A percentile compares a stretch with the other conserved stretches of the same genome.
Conservation (phyloP, 768 basidiomycete genomes). For the Mycena albidolilacea region DNA sequence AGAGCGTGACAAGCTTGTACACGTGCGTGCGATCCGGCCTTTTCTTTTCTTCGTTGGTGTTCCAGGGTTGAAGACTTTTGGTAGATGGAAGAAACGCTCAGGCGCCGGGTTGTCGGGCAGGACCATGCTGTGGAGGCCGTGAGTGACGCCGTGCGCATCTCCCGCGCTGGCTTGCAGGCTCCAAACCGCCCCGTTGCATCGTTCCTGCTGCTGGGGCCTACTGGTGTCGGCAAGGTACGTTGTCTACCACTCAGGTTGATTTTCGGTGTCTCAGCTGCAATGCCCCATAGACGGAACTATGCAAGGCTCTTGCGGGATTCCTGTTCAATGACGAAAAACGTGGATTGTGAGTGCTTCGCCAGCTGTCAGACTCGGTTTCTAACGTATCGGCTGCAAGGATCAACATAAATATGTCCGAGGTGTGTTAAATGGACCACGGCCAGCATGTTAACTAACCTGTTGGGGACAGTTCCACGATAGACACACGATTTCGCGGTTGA, state of each 20-base stretch:
- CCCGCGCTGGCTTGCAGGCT: slow-evolving; percentile 90
- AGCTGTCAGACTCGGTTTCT: slow-evolving; percentile 35
- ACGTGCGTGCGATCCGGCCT: slow-evolving; percentile 63
- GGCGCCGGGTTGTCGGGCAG: slow-evolving; percentile 88
- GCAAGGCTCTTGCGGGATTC: slow-evolving; percentile 90
- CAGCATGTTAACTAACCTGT: neutral
- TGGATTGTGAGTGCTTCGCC: slow-evolving; percentile 73
- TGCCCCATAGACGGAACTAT: slow-evolving; percentile 80
- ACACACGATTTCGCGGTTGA: slow-evolving; percentile 91
- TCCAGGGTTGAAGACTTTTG: slow-evolving; percentile 8
- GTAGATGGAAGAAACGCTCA: slow-evolving; percentile 90
- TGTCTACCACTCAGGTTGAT: neutral
- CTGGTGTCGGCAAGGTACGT: slow-evolving; percentile 86
- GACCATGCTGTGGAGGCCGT: slow-evolving; percentile 89
- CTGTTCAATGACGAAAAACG: slow-evolving; percentile 91
- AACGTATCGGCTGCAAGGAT: slow-evolving; percentile 62
- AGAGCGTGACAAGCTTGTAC: slow-evolving; percentile 90
- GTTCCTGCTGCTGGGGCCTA: slow-evolving; percentile 92
- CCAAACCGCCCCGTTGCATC: slow-evolving; percentile 93
- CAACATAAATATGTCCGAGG: slow-evolving; percentile 96
- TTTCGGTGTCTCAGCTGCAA: neutral
- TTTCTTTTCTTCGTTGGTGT: slow-evolving; percentile 43
- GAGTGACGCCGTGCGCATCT: slow-evolving; percentile 93
- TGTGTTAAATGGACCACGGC: slow-evolving; percentile 40
- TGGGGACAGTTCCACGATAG: slow-evolving; percentile 86